Evolutionary conservation across 2,329 filamentous ascomycete genomes (phyloP), one percentile per base, ranked within the genome.

Genomic region (Epichloe sp.): DNA sequence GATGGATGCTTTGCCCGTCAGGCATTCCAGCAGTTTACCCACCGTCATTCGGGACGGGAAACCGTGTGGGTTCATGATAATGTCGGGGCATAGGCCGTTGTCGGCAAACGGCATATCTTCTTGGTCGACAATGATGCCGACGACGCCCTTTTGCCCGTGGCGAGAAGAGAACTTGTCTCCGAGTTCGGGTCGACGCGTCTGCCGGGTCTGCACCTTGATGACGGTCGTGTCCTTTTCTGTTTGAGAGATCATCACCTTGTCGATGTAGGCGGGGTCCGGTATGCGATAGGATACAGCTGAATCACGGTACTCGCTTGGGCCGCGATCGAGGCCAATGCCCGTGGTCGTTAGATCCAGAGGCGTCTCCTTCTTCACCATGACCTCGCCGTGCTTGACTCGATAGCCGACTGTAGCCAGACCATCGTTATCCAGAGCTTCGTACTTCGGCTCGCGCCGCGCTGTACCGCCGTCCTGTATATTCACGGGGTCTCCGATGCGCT

Each of bases 31-130:
- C 75, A 98, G 86, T 69, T 98, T 98, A 35, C 93, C 93, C 55
- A 98, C 93, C 50, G 93, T 98, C 93, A 98, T 98, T 68, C 93
- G 93, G 35, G 91, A 97, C 1, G 93, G 93, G 77, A 98, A 98
- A 82, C 93, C 93, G 71, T 98, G 93, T 0, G 94, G 93, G 73
- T 98, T 98, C 93, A 98, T 98, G 79, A 98, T 98, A 58, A 98
- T 96, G 68, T 98, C 93, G 0, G 93, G 93, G n/a, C 83, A 85
- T 58, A 98, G 80, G 2, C 93, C 94, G 49, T 78, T 74, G 68
- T 98, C 93, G 37, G 86, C 86, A 71, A 98, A 98, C 0, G 93
- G 93, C 82, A 98, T 86, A 64, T 98, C 93, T 63, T 93, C 89
- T 69, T 97, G 91, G 55, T 95, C 87, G 17, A 91, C 89, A 53